Evolutionary conservation across 306 rosid genomes (phyloP).

Genomic region (Cicer pinnatifidum): DNA sequence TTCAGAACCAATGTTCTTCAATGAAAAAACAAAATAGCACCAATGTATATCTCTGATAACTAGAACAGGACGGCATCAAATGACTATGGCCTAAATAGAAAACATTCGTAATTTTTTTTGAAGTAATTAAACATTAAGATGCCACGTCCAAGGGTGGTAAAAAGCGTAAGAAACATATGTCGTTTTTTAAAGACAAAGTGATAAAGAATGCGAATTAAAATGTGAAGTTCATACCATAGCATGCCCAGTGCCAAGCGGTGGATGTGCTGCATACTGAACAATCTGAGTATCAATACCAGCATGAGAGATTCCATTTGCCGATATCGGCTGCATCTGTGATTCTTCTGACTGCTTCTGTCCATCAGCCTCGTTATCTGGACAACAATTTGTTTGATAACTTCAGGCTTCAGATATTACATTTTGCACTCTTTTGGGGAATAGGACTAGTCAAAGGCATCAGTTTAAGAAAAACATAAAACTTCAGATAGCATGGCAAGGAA

Average conservation of each 20-base stretch:
- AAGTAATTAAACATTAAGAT: constrained; percentile 25
- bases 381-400: constrained; percentile 46
- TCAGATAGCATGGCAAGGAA: constrained; percentile 36
- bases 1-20: background rate
- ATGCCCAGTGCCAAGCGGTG: constrained; percentile 76
- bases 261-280: constrained; percentile 68
- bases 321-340: constrained; percentile 61
- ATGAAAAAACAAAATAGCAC: background rate
- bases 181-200: constrained; percentile 15
- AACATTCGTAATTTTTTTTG: constrained; percentile 34
- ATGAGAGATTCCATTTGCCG: constrained; percentile 64
- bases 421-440: constrained; percentile 10
- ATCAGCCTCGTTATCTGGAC: constrained; percentile 71
- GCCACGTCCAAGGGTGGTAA: constrained; percentile 26
- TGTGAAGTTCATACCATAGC: constrained; percentile 70
- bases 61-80: constrained; percentile 4
- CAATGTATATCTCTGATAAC: constrained; percentile 6
- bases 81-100: constrained; percentile 24
- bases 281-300: constrained; percentile 54
- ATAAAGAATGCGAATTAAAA: constrained; percentile 8
- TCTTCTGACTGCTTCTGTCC: constrained; percentile 68
- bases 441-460: constrained; percentile 4
- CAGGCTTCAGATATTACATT: constrained; percentile 39
- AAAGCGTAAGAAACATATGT: constrained; percentile 5
- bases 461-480: constrained; percentile 17